These are phyloP conservation scores for Akanthomyces lecanii DNA, from an alignment of 2,329 filamentous ascomycete species.

Conservation along the genomic window DNA sequence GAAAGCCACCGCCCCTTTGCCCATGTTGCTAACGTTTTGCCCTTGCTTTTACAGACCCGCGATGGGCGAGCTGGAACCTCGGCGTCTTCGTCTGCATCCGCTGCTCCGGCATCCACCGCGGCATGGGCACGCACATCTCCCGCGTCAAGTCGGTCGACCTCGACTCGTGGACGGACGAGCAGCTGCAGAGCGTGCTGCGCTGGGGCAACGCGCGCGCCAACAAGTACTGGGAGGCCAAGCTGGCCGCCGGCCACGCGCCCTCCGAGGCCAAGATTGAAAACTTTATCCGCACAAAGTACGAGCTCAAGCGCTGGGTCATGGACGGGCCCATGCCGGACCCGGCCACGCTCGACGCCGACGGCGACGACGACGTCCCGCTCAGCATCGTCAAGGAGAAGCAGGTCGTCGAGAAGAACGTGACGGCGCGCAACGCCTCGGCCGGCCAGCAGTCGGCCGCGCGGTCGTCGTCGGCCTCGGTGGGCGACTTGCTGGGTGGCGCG, in stretches of 20 bases:
- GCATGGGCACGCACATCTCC: slow-evolving; percentile 98
- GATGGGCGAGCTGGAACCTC: slow-evolving; percentile 99
- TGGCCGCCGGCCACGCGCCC: slow-evolving; percentile 84
- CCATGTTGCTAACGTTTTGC: background rate
- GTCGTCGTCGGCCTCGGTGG: slow-evolving; percentile 28
- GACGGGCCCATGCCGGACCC: slow-evolving; percentile 93
- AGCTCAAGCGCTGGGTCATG: slow-evolving; percentile 99
- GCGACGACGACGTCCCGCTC: slow-evolving; percentile 73
- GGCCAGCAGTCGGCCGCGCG: slow-evolving; percentile 42
- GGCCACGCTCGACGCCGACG: slow-evolving; percentile 75
- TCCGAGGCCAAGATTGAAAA: slow-evolving; percentile 99
- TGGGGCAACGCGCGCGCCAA: slow-evolving; percentile 97
- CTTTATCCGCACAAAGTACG: slow-evolving; percentile 98
- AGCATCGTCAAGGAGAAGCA: slow-evolving; percentile 65
- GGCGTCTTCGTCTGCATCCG: slow-evolving; percentile 97
- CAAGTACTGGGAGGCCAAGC: slow-evolving; percentile 97
- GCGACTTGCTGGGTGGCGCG: slow-evolving; percentile 81
- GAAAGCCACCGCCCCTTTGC: background rate
- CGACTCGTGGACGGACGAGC: slow-evolving; percentile 97
- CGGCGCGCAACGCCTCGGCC: slow-evolving; percentile 52
- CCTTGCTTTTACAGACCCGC: slow-evolving; percentile 61
- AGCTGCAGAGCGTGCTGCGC: slow-evolving; percentile 85
- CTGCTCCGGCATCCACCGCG: slow-evolving; percentile 96
- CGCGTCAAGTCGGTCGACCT: slow-evolving; percentile 97
- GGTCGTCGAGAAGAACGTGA: slow-evolving; percentile 56